Base-by-base conservation (phyloP, 2,329 filamentous ascomycete genomes). In the Verticillium isaacii region DNA sequence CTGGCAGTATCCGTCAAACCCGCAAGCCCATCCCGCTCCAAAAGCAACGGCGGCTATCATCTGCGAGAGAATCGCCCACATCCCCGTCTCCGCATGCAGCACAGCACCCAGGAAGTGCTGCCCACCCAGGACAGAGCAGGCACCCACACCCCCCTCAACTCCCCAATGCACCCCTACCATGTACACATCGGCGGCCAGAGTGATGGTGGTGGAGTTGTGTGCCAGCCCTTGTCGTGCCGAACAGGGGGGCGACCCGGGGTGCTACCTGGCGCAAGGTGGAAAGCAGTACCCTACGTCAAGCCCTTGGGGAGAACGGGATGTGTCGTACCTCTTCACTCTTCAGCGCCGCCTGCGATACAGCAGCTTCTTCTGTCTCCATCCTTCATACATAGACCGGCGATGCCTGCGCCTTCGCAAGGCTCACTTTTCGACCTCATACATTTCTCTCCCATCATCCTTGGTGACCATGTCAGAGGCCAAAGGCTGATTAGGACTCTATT, bases 31-130 rank as follows among this genome's bases (percentile, higher is more conserved):
- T 50, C 41, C 41, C 41, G 41, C 41, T 50, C 19, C 54, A 59
- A 57, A 56, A 62, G 62, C 62, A 57, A 60, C 52, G 63, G 63
- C 63, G 63, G 63, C 63, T 65, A 65, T 64, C 63, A 59, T 32
- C 62, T 64, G 60, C 58, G 62, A 63, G 52, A 25, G 41, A 65
- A 62, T 60, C 56, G 45, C 34, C 54, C 58, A 57, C 56, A 59
- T 54, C 62, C 62, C 56, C 62, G 62, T 59, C 56, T 58, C 62
- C 63, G 63, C 61, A 63, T 63, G 61, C 61, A 50, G 41, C 41
- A 50, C 41, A 50, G 41, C 41, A 50, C 41, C 41, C 41, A 23
- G 19, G 23, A 50, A n/a, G 23, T 23, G 41, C 41, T 50, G 41
- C 41, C 41, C 19, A 50, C 9, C 41, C 41, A 23, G 39, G 17